Conservation (phyloP, 192 early-diverging fungal species). For the Linnemannia schmuckeri region DNA sequence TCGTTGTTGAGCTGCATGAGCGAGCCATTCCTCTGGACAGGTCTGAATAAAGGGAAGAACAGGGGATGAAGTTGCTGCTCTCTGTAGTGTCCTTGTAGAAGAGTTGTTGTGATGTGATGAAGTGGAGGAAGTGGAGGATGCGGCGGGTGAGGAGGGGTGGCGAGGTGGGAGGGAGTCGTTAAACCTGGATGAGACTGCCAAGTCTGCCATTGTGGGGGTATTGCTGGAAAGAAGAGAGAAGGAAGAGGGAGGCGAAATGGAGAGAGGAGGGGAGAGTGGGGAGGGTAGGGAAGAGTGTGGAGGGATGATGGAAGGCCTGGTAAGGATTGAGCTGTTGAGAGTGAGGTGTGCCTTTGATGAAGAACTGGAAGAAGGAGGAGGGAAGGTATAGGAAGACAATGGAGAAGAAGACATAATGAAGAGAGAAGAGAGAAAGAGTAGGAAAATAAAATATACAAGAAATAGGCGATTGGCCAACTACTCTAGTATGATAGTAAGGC, state of each 20-base stretch:
- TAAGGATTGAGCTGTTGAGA: slow-evolving; percentile 3
- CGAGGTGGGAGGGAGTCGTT: slow-evolving; percentile 17
- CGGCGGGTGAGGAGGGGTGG: slow-evolving; percentile 16
- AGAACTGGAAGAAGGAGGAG: background rate
- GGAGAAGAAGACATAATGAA: slow-evolving; percentile 15
- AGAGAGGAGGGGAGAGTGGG: slow-evolving; percentile 51
- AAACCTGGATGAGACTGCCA: background rate
- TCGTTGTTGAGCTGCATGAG: slow-evolving; percentile 47
- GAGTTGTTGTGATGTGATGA: background rate
- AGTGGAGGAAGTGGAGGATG: slow-evolving; percentile 13
- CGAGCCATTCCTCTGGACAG: slow-evolving; percentile 46
- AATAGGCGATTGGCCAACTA: background rate
- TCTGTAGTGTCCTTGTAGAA: slow-evolving; percentile 4
- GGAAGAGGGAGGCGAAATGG: slow-evolving; percentile 39
- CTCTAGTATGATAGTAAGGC: background rate
- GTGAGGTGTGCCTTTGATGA: background rate
- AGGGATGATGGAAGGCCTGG: slow-evolving; percentile 24
- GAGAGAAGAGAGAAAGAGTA: background rate
- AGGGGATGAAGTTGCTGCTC: slow-evolving; percentile 5
- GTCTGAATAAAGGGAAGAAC: slow-evolving; percentile 26
- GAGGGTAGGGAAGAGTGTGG: slow-evolving; percentile 47
- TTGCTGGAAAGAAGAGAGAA: background rate
- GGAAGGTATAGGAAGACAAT: background rate
- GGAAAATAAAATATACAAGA: background rate
- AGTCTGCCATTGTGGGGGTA: slow-evolving; percentile 23